Evolutionary conservation across 331 rosid species (phyloP).

Genomic region (Pyrus hybrid): DNA sequence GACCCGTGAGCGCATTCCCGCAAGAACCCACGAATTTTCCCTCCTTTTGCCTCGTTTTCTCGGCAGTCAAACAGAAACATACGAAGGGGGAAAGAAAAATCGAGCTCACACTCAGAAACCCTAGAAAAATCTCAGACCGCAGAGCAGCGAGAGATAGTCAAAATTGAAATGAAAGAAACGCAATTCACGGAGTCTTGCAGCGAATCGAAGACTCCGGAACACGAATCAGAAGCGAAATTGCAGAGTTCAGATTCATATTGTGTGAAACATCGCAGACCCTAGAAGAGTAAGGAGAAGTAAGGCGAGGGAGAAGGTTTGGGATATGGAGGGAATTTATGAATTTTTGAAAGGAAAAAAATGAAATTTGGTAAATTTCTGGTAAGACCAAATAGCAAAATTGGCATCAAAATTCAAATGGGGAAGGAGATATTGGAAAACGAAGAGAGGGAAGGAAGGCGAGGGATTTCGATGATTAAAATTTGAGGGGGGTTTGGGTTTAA

Average conservation of each 20-base stretch:
- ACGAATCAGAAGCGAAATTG: neutral
- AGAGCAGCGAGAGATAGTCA: neutral
- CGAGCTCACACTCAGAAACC: neutral
- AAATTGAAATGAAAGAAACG: neutral
- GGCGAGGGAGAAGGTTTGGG: neutral
- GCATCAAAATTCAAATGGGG: slow-evolving; percentile 8
- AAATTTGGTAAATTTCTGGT: slow-evolving; percentile 12
- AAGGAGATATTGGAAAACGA: neutral
- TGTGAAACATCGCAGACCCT: neutral
- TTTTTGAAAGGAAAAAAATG: neutral
- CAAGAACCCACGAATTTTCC: slow-evolving; percentile 5
- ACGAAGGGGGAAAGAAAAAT: neutral
- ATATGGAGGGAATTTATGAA: slow-evolving; percentile 7
- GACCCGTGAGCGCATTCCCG: slow-evolving; percentile 15
- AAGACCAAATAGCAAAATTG: slow-evolving; percentile 6
- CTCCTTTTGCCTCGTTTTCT: neutral
- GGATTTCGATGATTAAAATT: neutral
- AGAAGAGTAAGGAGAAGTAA: neutral
- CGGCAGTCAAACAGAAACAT: neutral
- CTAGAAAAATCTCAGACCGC: neutral
- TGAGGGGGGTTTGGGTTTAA: neutral
- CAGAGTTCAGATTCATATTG: neutral
- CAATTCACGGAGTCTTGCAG: neutral
- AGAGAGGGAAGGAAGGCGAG: neutral
- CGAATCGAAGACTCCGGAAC: slow-evolving; percentile 1